phyloP scores from a whole-genome alignment of 1,284 basidiomycete species.

The Ganoderma sinense region DNA sequence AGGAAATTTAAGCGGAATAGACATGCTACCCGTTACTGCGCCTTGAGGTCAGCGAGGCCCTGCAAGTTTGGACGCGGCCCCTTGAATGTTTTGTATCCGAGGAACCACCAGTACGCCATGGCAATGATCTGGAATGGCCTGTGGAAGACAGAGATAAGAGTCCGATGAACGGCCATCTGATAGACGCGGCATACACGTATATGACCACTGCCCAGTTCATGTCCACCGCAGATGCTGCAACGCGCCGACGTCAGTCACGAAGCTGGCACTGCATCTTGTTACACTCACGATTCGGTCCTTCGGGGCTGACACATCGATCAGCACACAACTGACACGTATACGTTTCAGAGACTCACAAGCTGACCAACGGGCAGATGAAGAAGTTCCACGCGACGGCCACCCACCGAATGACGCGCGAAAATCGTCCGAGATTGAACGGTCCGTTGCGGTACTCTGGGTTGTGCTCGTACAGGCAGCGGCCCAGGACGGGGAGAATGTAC shows the following conservation, averaged over 20 bases:
- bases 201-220: slow-evolving; percentile 10
- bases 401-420: not conserved
- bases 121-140: slow-evolving; percentile 7
- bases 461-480: slow-evolving; percentile 1
- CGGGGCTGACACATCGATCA: not conserved
- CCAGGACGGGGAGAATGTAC: slow-evolving; percentile 4
- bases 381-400: slow-evolving; percentile 7
- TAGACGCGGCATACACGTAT: too few relatives aligned
- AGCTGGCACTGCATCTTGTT: not conserved
- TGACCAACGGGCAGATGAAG: slow-evolving; percentile 7
- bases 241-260: not conserved
- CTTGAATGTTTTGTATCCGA: slow-evolving; percentile 7
- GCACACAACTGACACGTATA: not conserved
- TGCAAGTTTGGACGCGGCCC: slow-evolving; percentile 7
- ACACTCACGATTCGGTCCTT: slow-evolving; percentile 4
- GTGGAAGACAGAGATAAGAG: too few relatives aligned
- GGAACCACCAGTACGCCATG: slow-evolving; percentile 1
- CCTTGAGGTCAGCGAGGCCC: not conserved
- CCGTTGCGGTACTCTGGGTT: slow-evolving; percentile 5
- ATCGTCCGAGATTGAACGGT: slow-evolving; percentile 3
- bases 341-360: not conserved
- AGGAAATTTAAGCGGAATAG: slow-evolving; percentile 45
- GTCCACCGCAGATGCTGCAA: not conserved
- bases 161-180: too few relatives aligned
- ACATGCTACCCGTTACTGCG: not conserved